Base-by-base conservation (phyloP, 2,329 filamentous ascomycete genomes). In the Trichoderma aggressivum region DNA sequence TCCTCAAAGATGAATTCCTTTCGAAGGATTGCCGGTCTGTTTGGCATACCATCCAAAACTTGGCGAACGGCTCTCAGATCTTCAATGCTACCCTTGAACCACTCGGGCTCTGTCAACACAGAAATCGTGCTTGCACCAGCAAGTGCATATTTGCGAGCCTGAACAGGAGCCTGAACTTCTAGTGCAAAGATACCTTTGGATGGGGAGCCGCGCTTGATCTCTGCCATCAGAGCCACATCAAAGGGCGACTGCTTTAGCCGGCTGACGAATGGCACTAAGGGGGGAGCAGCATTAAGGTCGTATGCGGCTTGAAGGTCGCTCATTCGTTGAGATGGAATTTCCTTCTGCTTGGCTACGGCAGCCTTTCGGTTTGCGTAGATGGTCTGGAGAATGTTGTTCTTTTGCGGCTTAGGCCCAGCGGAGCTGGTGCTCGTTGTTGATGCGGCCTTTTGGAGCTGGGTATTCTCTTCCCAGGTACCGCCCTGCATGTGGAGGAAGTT, bases 1-100 rank as follows among this genome's bases (percentile, higher is more conserved):
- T 98, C 94, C 59, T 98, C 94, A 77, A 98, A 99, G 53, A 99
- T 90, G 77, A 99, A 99, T 76, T 99, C 96, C 79, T 99, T 99
- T 28, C 97, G 90, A 34, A 99, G 84, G 14, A 99, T 88, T 2
- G 95, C 97, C 3, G 96, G 97, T 66, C 96, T 88, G 79, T 98
- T 97, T 1, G 93, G 91, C 91, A 99, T 94, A 14, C 92, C 91
- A 76, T 94, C 89, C n/a, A 99, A 84, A 62, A 93, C 94, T 80
- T 95, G 92, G 58, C 96, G 90, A 34, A 98, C 96, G 39, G 91
- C 90, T 72, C 92, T 89, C 68, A 99, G 84, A 79, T 99, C 96
- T 71, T 99, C 95, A 72, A 99, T 94, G 81, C 92, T 97, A 61
- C 96, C 96, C 83, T 98, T 98, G 86, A 99, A 99, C 96, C 96